phyloP scores from a whole-genome alignment of 306 rosid species.

The Gynostemma pentaphyllum region DNA sequence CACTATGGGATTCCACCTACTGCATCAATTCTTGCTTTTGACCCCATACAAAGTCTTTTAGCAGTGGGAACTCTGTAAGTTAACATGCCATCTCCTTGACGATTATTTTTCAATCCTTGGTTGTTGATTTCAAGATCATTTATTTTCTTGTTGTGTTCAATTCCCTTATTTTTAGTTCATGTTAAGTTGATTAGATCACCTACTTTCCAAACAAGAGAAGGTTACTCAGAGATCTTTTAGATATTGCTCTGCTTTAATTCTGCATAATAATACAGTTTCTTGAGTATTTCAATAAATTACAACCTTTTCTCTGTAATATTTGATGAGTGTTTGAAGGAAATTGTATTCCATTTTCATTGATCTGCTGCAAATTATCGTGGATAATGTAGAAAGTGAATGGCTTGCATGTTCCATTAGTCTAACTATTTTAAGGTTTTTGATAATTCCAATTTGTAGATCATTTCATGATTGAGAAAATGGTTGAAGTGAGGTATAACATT shows the following conservation, averaged over 20 bases:
- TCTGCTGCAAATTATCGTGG: not conserved
- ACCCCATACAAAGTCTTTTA: constrained; percentile 51
- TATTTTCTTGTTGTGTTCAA: not conserved
- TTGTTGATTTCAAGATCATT: not conserved
- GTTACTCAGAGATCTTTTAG: not conserved
- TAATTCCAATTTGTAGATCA: not conserved
- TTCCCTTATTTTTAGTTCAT: not conserved
- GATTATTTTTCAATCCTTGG: not conserved
- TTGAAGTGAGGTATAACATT: not conserved
- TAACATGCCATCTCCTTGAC: not conserved
- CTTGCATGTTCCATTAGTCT: not conserved
- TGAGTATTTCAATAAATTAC: not conserved
- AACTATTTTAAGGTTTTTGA: not conserved
- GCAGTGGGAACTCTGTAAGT: constrained; percentile 81
- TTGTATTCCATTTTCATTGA: not conserved
- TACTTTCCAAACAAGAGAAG: not conserved
- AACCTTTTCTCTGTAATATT: not conserved
- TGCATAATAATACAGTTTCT: not conserved
- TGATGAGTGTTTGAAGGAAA: not conserved
- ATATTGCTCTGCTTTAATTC: not conserved
- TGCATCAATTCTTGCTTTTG: constrained; percentile 75
- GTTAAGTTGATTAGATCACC: not conserved
- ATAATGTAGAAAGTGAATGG: not conserved
- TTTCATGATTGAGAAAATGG: constrained; percentile 2
- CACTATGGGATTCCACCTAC: constrained; percentile 81